These are phyloP conservation scores for Rhizomucor miehei DNA, from an alignment of 371 early-diverging fungal genomes.

Conservation along the genomic window DNA sequence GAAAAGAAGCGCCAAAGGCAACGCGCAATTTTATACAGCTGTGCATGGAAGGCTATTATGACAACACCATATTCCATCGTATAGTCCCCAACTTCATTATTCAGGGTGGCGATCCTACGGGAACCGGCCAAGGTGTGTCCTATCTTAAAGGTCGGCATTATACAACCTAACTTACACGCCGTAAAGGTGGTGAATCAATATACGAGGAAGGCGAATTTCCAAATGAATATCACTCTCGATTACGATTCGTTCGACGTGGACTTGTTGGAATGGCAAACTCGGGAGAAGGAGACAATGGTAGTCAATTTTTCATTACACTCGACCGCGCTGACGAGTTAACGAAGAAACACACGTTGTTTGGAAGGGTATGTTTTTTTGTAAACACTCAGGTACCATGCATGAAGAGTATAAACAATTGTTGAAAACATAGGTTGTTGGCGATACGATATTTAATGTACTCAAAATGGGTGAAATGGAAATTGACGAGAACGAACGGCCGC, in stretches of 20 bases:
- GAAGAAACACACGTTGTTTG: slow-evolving; percentile 89
- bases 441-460: slow-evolving; percentile 87
- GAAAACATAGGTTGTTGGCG: slow-evolving; percentile 72
- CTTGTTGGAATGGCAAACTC: slow-evolving; percentile 91
- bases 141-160: neutral
- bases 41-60: slow-evolving; percentile 81
- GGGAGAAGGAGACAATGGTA: slow-evolving; percentile 74
- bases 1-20: slow-evolving; percentile 90
- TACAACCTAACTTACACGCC: neutral
- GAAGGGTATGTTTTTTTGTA: slow-evolving; percentile 55
- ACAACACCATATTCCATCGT: slow-evolving; percentile 86
- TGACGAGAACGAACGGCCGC: slow-evolving; percentile 78
- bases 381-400: neutral
- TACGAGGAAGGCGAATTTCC: slow-evolving; percentile 78
- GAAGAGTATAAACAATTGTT: neutral
- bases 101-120: slow-evolving; percentile 98
- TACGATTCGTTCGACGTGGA: slow-evolving; percentile 87
- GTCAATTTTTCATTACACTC: slow-evolving; percentile 95
- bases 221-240: slow-evolving; percentile 89
- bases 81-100: slow-evolving; percentile 86
- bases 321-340: slow-evolving; percentile 84
- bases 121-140: slow-evolving; percentile 60
- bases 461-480: slow-evolving; percentile 82
- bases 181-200: slow-evolving; percentile 83
- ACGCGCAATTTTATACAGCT: slow-evolving; percentile 93